Percentiles rank a stretch among this genome's conserved stretches.
These are phyloP conservation scores for Blastocystis sp. DNA, from an alignment of 352 stramenopile genomes.

Conservation along the genomic window DNA sequence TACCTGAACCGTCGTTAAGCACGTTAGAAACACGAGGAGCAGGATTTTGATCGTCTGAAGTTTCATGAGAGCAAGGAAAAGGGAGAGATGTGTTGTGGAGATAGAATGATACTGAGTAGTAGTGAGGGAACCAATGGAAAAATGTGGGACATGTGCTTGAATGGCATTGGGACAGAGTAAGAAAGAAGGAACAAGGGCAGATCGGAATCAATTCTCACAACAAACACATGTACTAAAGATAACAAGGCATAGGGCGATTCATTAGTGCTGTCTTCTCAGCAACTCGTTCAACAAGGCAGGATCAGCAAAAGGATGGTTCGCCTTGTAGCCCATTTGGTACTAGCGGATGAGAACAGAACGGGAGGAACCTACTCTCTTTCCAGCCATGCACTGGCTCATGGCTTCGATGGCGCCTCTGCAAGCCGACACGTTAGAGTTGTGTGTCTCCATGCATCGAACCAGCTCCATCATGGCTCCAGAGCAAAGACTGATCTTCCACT, in stretches of 20 bases:
- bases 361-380: not conserved
- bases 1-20: constrained; percentile 44
- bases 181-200: not conserved
- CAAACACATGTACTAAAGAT: constrained; percentile 29
- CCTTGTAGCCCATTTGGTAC: constrained; percentile 12
- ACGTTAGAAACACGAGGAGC: constrained; percentile 47
- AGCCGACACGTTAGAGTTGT: constrained; percentile 5
- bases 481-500: constrained; percentile 52
- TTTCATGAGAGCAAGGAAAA: no score
- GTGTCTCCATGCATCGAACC: constrained; percentile 42
- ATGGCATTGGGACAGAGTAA: not conserved
- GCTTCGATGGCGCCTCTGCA: constrained; percentile 35
- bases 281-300: constrained; percentile 34
- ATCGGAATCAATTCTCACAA: no score
- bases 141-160: not conserved
- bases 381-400: constrained; percentile 6
- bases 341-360: not conserved
- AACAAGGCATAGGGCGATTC: not conserved
- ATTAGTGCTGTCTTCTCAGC: not conserved
- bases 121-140: not conserved
- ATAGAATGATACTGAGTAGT: not conserved
- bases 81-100: not conserved
- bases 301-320: constrained; percentile 22
- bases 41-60: constrained; percentile 42
- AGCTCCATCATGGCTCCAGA: constrained; percentile 52